These are phyloP conservation scores for Russula sp. DNA, from an alignment of 768 basidiomycete genomes.

Conservation along the genomic window DNA sequence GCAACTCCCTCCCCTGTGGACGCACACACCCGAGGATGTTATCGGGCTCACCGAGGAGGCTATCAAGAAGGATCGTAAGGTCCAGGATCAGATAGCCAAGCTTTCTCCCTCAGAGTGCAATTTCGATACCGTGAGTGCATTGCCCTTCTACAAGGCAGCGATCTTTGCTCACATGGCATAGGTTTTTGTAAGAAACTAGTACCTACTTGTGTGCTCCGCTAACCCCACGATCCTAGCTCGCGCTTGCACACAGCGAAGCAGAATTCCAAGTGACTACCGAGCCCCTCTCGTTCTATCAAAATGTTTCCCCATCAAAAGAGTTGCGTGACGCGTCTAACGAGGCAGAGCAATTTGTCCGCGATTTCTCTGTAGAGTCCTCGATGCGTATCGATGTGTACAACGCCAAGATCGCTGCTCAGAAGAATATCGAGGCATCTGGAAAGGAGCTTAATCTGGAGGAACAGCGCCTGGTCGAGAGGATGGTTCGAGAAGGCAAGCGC, in stretches of 20 bases:
- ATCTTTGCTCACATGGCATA: conserved; percentile 25
- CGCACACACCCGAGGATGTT: conserved; percentile 51
- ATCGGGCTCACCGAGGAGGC: conserved; percentile 45
- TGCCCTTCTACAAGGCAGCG: neutral
- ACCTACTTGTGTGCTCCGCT: conserved; percentile 13
- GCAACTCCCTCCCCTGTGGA: conserved; percentile 59
- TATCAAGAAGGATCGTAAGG: conserved; percentile 47
- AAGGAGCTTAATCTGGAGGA: conserved; percentile 56
- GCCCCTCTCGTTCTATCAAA: conserved; percentile 42
- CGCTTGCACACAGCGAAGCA: conserved; percentile 56
- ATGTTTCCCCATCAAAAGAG: conserved; percentile 49
- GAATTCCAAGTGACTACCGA: conserved; percentile 44
- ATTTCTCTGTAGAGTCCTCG: conserved; percentile 66
- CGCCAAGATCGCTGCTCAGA: conserved; percentile 61
- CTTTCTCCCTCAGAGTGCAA: conserved; percentile 50
- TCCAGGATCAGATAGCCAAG: conserved; percentile 53
- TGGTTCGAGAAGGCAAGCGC: conserved; percentile 73
- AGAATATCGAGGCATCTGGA: conserved; percentile 57
- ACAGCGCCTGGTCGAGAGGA: conserved; percentile 71
- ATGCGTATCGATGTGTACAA: conserved; percentile 79
- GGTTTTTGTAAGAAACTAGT: conserved; percentile 59
- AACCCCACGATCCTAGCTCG: conserved; percentile 35
- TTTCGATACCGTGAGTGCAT: conserved; percentile 53
- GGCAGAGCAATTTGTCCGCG: conserved; percentile 61
- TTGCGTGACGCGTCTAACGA: conserved; percentile 78